Evolutionary conservation across 129 eudicot species (phyloP), one percentile per base, ranked within the genome.

Genomic region (Gnaphalium uliginosum): DNA sequence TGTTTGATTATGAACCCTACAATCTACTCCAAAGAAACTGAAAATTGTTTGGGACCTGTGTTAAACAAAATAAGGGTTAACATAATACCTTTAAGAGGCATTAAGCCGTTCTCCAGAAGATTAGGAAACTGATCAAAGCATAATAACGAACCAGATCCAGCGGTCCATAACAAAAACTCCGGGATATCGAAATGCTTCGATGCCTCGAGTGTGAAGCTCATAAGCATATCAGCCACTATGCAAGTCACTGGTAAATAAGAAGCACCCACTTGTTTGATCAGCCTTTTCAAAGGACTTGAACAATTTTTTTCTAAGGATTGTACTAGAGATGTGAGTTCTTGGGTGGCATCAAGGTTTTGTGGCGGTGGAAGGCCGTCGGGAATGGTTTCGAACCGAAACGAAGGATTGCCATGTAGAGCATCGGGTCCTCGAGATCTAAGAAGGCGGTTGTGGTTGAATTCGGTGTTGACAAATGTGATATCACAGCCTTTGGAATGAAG

Each of bases 321-420:
- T 6, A 39, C 48, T 5, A 76, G 35, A 25, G 67, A 32, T 8
- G 21, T 8, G 5, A 69, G 19, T 10, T 81, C 85, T 53, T 81
- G 85, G 4, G 85, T 81, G 6, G 73, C 71, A 56, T 69, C 60
- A 15, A 15, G 39, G 39, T 69, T 69, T 41, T 69, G 46, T 18
- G 75, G 8, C 9, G 75, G 75, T n/a, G 75, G 75, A 27, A 71
- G 75, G 5, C 75, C 75, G 25, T 71, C 75, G 4, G 75, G 75
- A 19, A 81, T 81, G 65, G 85, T 70, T 8, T 69, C 85, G 54
- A 75, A 81, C 13, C 78, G 57, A 48, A 81, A 81, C 8, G 62
- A 53, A 32, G 81, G 77, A 56, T 64, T 48, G 17, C 76, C 83
- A 19, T 21, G 35, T 33, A 76, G 33, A 66, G 68, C 43, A 21